phyloP scores from a whole-genome alignment of 306 rosid species.

The Myrica gale region DNA sequence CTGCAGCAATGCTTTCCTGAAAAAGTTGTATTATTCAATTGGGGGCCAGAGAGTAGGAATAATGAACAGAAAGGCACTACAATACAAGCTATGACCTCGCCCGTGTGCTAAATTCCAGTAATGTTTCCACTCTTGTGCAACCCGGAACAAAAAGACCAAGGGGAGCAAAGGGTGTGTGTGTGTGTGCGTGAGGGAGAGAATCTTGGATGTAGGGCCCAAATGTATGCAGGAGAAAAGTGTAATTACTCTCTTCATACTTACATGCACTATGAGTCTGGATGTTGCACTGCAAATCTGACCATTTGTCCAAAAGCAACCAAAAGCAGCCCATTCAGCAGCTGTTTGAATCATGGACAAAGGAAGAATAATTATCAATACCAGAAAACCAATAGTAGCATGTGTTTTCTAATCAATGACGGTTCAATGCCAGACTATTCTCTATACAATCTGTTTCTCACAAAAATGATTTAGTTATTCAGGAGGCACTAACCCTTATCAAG shows the following conservation, averaged over 20 bases:
- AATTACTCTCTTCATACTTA: slow-evolving; percentile 36
- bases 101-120: background rate
- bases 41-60: background rate
- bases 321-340: slow-evolving; percentile 95
- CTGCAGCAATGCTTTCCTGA: slow-evolving; percentile 83
- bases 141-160: background rate
- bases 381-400: background rate
- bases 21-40: slow-evolving; percentile 25
- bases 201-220: too few species aligned
- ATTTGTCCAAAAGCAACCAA: slow-evolving; percentile 97
- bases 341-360: slow-evolving; percentile 38
- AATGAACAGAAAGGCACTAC: background rate
- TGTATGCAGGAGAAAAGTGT: too few species aligned
- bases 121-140: background rate
- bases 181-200: background rate
- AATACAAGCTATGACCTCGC: background rate
- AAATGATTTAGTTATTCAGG: background rate
- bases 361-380: slow-evolving; percentile 16
- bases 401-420: slow-evolving; percentile 10
- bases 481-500: slow-evolving; percentile 85
- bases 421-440: slow-evolving; percentile 15
- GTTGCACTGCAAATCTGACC: slow-evolving; percentile 99
- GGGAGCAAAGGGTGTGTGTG: background rate
- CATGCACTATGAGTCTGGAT: slow-evolving; percentile 89
- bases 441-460: slow-evolving; percentile 9